Evolutionary conservation across 2,329 filamentous ascomycete genomes (phyloP).

Genomic region (Claviceps arundinis): DNA sequence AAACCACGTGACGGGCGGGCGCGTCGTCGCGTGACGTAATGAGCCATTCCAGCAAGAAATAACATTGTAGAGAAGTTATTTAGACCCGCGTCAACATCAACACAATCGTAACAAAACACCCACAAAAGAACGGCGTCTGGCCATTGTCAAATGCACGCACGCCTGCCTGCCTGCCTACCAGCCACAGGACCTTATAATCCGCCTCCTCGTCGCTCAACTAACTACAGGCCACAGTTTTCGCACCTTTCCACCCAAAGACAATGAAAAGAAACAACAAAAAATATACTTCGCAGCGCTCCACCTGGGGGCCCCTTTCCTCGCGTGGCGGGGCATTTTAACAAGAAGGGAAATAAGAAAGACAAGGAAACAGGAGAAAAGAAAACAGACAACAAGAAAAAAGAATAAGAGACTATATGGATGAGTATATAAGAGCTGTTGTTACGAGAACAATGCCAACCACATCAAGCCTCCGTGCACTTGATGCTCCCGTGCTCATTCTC

Average conservation of each 20-base stretch:
- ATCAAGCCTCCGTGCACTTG: constrained; percentile 1
- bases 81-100: too few relatives aligned
- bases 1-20: too few relatives aligned
- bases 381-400: neutral
- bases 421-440: neutral
- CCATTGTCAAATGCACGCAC: neutral
- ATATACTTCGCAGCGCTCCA: neutral
- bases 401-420: neutral
- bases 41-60: too few relatives aligned
- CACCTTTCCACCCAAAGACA: neutral
- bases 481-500: constrained; percentile 1
- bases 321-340: neutral
- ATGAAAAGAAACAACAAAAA: neutral
- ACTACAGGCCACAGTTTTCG: neutral
- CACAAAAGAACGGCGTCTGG: neutral
- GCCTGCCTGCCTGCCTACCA: neutral
- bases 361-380: too few relatives aligned
- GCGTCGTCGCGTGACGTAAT: too few relatives aligned
- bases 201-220: neutral
- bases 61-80: too few relatives aligned
- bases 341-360: neutral
- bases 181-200: neutral
- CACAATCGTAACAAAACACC: neutral
- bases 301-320: neutral
- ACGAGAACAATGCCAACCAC: constrained; percentile 3